These are phyloP conservation scores for Lathyrus tuberosus DNA, from an alignment of 306 rosid genomes.

Conservation along the genomic window DNA sequence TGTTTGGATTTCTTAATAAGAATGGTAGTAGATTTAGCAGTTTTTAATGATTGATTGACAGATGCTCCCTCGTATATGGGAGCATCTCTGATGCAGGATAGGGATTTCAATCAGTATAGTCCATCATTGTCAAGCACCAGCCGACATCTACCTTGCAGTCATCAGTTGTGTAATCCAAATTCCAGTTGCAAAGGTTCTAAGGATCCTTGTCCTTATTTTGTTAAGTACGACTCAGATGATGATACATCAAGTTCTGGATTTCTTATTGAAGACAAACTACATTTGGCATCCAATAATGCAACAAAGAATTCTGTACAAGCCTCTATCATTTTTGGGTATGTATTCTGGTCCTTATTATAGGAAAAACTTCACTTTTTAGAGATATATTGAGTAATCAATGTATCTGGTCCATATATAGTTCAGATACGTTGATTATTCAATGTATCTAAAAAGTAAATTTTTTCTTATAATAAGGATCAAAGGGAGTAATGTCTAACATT, in stretches of 20 bases:
- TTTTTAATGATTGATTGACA: constrained; percentile 92
- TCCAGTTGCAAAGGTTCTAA: constrained; percentile 60
- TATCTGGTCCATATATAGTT: too few species aligned
- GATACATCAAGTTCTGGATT: constrained; percentile 82
- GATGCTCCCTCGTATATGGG: constrained; percentile 84
- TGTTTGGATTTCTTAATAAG: constrained; percentile 39
- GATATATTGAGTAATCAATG: too few species aligned
- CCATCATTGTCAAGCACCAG: constrained; percentile 78
- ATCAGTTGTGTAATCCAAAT: constrained; percentile 56
- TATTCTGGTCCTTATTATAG: not conserved
- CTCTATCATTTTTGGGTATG: constrained; percentile 75
- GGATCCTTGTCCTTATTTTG: constrained; percentile 65
- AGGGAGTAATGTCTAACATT: not conserved
- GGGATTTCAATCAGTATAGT: constrained; percentile 74
- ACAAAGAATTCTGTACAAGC: constrained; percentile 59
- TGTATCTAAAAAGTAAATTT: too few species aligned
- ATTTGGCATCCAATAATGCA: constrained; percentile 46
- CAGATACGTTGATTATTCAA: too few species aligned
- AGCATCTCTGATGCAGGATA: constrained; percentile 96
- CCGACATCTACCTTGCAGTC: constrained; percentile 73
- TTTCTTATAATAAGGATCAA: too few species aligned
- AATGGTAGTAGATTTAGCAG: constrained; percentile 67
- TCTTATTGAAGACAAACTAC: constrained; percentile 77
- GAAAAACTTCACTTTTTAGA: too few species aligned
- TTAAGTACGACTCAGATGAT: constrained; percentile 43